These are phyloP conservation scores for Cladorrhinum samala DNA, from an alignment of 495 filamentous ascomycete species.

Conservation along the genomic window DNA sequence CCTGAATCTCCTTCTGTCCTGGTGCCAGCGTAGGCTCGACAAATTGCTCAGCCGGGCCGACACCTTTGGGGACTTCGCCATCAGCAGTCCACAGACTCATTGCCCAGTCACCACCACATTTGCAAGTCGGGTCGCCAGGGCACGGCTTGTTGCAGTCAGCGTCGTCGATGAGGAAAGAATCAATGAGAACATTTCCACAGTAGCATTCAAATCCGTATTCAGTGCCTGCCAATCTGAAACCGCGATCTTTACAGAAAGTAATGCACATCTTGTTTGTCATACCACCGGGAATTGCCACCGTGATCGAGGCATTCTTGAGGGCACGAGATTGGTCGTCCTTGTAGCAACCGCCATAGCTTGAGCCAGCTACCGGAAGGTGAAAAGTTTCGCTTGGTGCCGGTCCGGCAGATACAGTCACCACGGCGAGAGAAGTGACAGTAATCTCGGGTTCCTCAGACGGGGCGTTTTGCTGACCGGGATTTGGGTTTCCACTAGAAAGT, in stretches of 20 bases:
- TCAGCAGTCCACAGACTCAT: constrained; percentile 36
- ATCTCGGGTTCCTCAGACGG: neutral
- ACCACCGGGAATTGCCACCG: constrained; percentile 24
- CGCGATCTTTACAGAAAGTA: constrained; percentile 41
- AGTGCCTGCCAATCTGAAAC: constrained; percentile 50
- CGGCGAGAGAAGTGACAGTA: constrained; percentile 2
- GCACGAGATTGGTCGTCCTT: constrained; percentile 46
- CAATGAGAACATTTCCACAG: constrained; percentile 46
- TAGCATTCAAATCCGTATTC: constrained; percentile 58
- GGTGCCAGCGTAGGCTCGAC: constrained; percentile 11
- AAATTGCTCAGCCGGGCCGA: constrained; percentile 13
- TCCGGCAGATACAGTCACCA: constrained; percentile 2
- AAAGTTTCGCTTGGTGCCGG: constrained; percentile 13
- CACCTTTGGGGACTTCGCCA: constrained; percentile 17
- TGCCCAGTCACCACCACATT: constrained; percentile 35
- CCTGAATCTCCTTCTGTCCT: constrained; percentile 13
- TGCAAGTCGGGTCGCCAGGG: constrained; percentile 31
- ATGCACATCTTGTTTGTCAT: constrained; percentile 52
- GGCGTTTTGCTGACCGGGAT: too few species aligned
- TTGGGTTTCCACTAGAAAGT: too few species aligned
- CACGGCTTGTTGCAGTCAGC: constrained; percentile 35
- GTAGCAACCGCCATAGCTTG: constrained; percentile 54
- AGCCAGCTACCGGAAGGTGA: constrained; percentile 31
- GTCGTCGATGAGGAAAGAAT: constrained; percentile 31
- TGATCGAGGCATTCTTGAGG: constrained; percentile 32